Evolutionary conservation across 495 filamentous ascomycete genomes (phyloP).

Genomic region (Cryomyces antarcticus): DNA sequence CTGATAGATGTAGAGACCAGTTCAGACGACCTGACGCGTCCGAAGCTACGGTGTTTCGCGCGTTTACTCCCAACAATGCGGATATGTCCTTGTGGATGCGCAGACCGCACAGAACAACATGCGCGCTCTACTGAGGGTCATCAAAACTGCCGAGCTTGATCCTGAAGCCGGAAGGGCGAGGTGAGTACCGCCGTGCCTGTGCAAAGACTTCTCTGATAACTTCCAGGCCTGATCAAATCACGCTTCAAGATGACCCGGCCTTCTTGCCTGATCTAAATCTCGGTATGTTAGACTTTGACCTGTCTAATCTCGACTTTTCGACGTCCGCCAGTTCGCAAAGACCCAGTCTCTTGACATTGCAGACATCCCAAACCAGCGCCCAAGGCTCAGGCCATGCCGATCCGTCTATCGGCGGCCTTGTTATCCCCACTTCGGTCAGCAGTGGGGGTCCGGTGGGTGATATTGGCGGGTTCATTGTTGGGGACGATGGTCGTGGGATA

Average conservation of each 20-base stretch:
- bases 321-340: constrained; percentile 13
- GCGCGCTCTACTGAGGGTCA: constrained; percentile 35
- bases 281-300: constrained; percentile 35
- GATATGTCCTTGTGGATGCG: constrained; percentile 64
- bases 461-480: constrained; percentile 17
- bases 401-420: constrained; percentile 11
- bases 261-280: constrained; percentile 53
- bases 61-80: constrained; percentile 71
- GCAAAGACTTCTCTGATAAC: not conserved
- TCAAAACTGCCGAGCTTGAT: constrained; percentile 41
- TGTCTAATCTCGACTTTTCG: constrained; percentile 19
- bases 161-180: constrained; percentile 47
- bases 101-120: constrained; percentile 58
- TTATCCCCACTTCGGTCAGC: constrained; percentile 10
- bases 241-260: constrained; percentile 68
- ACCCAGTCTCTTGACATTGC: constrained; percentile 18
- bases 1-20: not conserved
- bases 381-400: not conserved
- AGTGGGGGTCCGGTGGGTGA: constrained; percentile 13
- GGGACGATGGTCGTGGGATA: constrained; percentile 12
- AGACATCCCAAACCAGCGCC: constrained; percentile 8
- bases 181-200: constrained; percentile 24
- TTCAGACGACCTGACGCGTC: not conserved
- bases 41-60: constrained; percentile 58
- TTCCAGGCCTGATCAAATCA: constrained; percentile 53